phyloP scores from a whole-genome alignment of 2,329 filamentous ascomycete species.

The Bimuria novae-zelandiae region DNA sequence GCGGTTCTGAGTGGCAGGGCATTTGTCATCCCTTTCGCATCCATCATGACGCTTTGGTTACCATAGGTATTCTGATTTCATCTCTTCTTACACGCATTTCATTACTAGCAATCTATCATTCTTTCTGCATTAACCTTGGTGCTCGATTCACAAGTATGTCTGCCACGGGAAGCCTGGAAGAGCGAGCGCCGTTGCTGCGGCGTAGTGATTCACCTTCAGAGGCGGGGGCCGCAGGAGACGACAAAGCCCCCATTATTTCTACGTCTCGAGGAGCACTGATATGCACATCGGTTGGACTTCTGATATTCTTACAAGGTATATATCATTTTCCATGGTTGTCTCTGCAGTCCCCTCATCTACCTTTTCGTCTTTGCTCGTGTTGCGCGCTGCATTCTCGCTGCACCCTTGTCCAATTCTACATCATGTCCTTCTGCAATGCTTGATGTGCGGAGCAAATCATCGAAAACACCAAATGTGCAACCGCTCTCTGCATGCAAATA shows the following conservation, averaged over 20 bases:
- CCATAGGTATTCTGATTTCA: not conserved
- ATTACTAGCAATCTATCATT: not conserved
- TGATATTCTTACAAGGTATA: slow-evolving; percentile 65
- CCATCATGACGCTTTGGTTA: slow-evolving; percentile 1
- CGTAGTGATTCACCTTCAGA: slow-evolving; percentile 20
- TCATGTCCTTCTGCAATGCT: no score
- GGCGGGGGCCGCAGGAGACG: slow-evolving; percentile 22
- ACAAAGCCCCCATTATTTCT: slow-evolving; percentile 28
- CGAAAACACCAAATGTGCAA: no score
- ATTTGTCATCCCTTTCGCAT: slow-evolving; percentile 9
- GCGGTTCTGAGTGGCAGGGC: not conserved
- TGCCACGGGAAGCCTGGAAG: slow-evolving; percentile 17
- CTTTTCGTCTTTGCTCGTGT: not conserved
- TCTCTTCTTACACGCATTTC: slow-evolving; percentile 1
- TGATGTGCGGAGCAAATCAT: no score
- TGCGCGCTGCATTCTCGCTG: not conserved
- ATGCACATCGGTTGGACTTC: slow-evolving; percentile 57
- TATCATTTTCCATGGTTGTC: not conserved
- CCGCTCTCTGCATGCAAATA: no score
- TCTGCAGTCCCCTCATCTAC: no score
- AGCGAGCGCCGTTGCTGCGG: slow-evolving; percentile 36
- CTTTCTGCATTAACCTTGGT: not conserved
- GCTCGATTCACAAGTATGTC: slow-evolving; percentile 16
- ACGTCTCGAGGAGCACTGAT: slow-evolving; percentile 47
- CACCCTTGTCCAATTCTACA: not conserved